Evolutionary conservation across 202 grass and related monocot species (phyloP), one percentile per base, ranked within the genome.

Genomic region (Setaria viridis): DNA sequence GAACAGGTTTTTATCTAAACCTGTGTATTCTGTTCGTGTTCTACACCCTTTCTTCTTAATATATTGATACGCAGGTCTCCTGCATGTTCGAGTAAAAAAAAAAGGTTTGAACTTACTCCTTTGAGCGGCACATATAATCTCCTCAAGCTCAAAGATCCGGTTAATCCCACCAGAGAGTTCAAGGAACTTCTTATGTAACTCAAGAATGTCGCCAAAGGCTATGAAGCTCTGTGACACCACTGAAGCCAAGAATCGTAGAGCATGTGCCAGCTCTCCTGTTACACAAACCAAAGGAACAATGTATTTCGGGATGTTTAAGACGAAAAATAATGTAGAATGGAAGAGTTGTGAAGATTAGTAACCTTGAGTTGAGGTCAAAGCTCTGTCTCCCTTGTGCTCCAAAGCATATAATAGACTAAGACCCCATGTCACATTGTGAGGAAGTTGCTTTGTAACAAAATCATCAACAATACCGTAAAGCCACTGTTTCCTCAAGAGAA

Each of bases 161-260:
- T 99, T 95, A 82, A 99, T 92, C 67, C 96, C 96, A 80, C 96
- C 96, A 84, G 93, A 99, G 79, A 99, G 96, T 91, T 99, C 91
- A 50, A 99, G 91, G 80, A 94, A 99, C 39, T 99, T 99, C 69
- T 92, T 95, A 55, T 99, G 86, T 77, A 96, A 84, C 85, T 99
- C 93, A 78, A 99, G 94, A 86, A 99, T 99, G 74, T 99, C 96
- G 2, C 96, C 96, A 57, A 99, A 99, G 74, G 96, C 96, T 71
- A 99, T 68, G 89, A 99, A 99, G 85, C 96, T 99, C 83, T 99
- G 96, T 67, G 96, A 99, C n/a, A 99, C 96, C 73, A 96, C 93
- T 11, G 96, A 99, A 63, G 96, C 96, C 82, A 99, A 90, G 88
- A 99, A 99, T 74, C 93, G 90, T 45, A 99, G 62, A 74, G 96